Evolutionary conservation across 2,329 filamentous ascomycete genomes (phyloP).

Genomic region (Pyrenophora seminiperda): DNA sequence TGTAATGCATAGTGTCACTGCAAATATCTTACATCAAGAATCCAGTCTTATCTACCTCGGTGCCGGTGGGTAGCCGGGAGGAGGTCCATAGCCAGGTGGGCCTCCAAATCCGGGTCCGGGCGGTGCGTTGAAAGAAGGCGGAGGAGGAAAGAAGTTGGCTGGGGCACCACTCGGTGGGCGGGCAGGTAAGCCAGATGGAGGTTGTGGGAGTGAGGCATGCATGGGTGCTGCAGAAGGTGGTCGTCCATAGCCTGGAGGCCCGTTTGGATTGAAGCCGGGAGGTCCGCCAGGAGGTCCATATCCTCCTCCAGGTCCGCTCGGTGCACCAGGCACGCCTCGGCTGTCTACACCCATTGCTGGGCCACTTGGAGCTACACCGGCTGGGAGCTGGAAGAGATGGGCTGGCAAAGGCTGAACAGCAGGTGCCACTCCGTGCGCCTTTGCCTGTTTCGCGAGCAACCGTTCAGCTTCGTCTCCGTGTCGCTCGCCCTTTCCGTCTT

Average conservation of each 20-base stretch:
- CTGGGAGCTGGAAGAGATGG: constrained; percentile 64
- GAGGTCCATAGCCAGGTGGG: constrained; percentile 22
- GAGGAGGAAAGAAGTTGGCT: constrained; percentile 37
- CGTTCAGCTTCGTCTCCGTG: constrained; percentile 95
- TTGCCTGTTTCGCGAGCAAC: constrained; percentile 87
- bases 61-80: constrained; percentile 18
- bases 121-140: constrained; percentile 27
- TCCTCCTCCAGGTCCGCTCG: constrained; percentile 48
- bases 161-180: constrained; percentile 73
- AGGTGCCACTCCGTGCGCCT: constrained; percentile 89
- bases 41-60: constrained; percentile 12
- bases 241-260: constrained; percentile 17
- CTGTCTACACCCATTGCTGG: constrained; percentile 47
- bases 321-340: constrained; percentile 44
- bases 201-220: constrained; percentile 61
- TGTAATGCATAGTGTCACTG: not conserved
- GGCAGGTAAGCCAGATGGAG: constrained; percentile 66
- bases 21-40: not conserved
- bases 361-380: constrained; percentile 33
- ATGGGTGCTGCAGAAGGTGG: constrained; percentile 34
- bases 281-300: constrained; percentile 48
- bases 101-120: constrained; percentile 30
- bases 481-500: constrained; percentile 94
- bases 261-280: constrained; percentile 37
- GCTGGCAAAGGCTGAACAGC: constrained; percentile 77